Evolutionary conservation across 176 grass and related monocot species (phyloP), one percentile per base, ranked within the genome.

Genomic region (Saccharum spontaneum): DNA sequence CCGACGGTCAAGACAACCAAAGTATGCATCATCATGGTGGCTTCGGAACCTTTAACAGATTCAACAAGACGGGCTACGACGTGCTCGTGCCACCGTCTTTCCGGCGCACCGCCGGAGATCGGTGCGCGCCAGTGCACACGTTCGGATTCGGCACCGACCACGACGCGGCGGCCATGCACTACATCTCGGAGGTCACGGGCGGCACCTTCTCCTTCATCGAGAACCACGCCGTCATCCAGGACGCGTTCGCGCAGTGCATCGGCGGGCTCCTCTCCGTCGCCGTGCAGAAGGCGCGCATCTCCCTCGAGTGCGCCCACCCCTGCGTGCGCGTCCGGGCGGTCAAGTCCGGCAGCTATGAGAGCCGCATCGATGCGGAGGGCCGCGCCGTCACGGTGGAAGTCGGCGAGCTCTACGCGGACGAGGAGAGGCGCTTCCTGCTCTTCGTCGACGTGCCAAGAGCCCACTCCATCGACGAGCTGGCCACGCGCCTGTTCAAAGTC

Each of bases 191-290:
- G 57, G 57, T 24, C 2, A 1, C 57, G 3, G 57, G 57, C 57
- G n/a, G 57, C 57, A 61, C 57, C 1, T 61, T 61, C 57, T 61
- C 57, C 22, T 61, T 61, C 57, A 61, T 61, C 57, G 9, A 61
- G n/a, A 61, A 61, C 57, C 81, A 80, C 37, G 74, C 34, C 1
- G 84, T 72, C 3, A 79, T 93, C 67, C 87, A 89, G 66, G 91
- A 90, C 38, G 84, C 91, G 9, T 93, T 93, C 57, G 91, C 91
- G 37, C 85, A 83, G 81, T 93, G 91, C 73, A 75, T 90, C 28
- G 91, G 87, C 44, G 91, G 91, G 48, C 75, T 92, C 7, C 80
- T 93, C 28, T 90, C 87, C 2, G 81, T 93, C 7, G 85, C 87
- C 31, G 84, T 84, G 4, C 91, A 86, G 22, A 64, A 89, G 5